A percentile compares a stretch with the other conserved stretches of the same genome.
These are phyloP conservation scores for Sporopachydermia quercuum DNA, from an alignment of 805 yeast species.

Conservation along the genomic window DNA sequence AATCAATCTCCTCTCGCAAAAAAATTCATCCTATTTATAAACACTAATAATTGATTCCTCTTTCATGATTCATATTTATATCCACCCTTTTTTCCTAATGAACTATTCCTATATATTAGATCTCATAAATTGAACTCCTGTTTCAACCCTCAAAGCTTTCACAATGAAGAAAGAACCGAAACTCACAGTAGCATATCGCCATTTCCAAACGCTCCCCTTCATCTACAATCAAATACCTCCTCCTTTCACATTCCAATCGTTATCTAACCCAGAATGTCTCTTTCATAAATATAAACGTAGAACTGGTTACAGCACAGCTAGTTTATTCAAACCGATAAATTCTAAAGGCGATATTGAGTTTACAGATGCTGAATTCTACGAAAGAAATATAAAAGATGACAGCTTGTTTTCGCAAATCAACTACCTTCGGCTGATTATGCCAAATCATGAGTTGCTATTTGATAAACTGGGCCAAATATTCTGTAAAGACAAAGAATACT, in stretches of 20 bases:
- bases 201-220: background rate
- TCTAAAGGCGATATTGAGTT: background rate
- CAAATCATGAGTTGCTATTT: background rate
- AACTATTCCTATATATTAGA: background rate
- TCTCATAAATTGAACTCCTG: background rate
- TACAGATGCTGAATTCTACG: too few relatives aligned
- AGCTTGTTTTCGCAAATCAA: background rate
- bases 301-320: background rate
- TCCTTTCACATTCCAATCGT: background rate
- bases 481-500: background rate
- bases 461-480: background rate
- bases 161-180: conserved; percentile 1
- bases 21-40: too few relatives aligned
- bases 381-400: background rate
- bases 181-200: background rate
- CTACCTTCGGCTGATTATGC: background rate
- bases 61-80: background rate
- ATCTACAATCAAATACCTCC: background rate
- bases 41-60: too few relatives aligned
- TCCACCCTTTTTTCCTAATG: background rate
- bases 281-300: background rate
- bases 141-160: background rate
- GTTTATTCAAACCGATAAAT: background rate
- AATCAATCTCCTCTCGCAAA: background rate
- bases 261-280: background rate